Conservation (phyloP, 441 rosid species). For the Daphne laureola region DNA sequence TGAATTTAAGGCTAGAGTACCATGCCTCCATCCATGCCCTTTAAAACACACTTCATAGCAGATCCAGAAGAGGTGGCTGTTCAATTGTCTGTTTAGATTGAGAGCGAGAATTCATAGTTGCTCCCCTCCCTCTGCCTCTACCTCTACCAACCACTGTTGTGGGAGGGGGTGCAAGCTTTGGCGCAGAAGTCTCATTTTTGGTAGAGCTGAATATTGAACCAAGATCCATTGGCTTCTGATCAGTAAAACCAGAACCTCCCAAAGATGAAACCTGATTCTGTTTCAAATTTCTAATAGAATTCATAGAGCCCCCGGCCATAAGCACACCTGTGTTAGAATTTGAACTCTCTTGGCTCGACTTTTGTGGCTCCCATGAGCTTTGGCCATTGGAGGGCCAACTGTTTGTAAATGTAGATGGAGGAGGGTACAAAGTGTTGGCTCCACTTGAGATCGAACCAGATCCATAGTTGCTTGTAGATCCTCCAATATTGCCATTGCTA, state of each 20-base stretch:
- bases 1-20: no score
- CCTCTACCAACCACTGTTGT: conserved; percentile 64
- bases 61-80: conserved; percentile 69
- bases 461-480: conserved; percentile 17
- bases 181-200: conserved; percentile 53
- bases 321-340: conserved; percentile 22
- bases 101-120: conserved; percentile 30
- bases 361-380: conserved; percentile 25
- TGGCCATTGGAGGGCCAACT: conserved; percentile 49
- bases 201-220: conserved; percentile 67
- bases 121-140: conserved; percentile 68
- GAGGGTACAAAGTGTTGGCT: conserved; percentile 22
- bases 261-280: conserved; percentile 37
- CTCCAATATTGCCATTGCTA: conserved; percentile 27
- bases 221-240: conserved; percentile 46
- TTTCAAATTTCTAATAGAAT: conserved; percentile 46
- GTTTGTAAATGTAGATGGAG: conserved; percentile 26
- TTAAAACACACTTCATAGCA: conserved; percentile 29
- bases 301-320: conserved; percentile 28
- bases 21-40: conserved; percentile 1
- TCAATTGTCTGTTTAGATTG: conserved; percentile 35
- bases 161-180: conserved; percentile 82
- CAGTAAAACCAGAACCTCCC: conserved; percentile 22
- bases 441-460: conserved; percentile 25
- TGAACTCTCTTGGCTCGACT: conserved; percentile 27